Conservation (phyloP, 2,329 filamentous ascomycete genomes). For the Lasiodiplodia gonubiensis region DNA sequence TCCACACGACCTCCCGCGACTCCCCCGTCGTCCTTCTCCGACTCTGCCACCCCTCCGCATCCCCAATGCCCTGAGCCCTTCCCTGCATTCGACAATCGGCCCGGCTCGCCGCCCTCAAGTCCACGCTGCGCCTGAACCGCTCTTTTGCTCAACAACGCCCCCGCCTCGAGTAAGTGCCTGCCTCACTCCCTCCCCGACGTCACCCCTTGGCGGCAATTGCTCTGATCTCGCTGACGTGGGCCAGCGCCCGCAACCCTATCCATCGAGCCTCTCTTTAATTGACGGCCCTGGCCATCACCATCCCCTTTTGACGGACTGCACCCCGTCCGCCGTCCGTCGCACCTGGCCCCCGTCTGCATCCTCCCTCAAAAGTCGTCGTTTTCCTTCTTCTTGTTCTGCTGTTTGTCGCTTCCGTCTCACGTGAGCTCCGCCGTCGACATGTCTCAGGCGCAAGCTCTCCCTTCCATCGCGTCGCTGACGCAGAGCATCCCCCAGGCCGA, state of each 20-base stretch:
- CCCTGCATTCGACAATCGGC: conserved; percentile 22
- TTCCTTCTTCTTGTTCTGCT: not conserved
- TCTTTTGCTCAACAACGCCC: conserved; percentile 8
- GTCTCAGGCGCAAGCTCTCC: conserved; percentile 45
- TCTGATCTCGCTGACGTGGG: conserved; percentile 12
- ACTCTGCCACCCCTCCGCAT: conserved; percentile 7
- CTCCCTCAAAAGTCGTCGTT: not conserved
- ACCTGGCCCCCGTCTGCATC: too few species aligned
- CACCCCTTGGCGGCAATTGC: conserved; percentile 9
- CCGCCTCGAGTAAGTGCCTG: conserved; percentile 23
- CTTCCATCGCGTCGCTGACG: conserved; percentile 47
- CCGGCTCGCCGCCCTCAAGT: conserved; percentile 8
- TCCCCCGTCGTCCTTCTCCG: conserved; percentile 16
- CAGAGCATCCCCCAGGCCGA: conserved; percentile 39
- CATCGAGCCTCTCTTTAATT: conserved; percentile 15
- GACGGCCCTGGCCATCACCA: conserved; percentile 12
- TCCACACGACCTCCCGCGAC: conserved; percentile 31
- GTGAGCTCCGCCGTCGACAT: conserved; percentile 26
- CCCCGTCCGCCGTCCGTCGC: not conserved
- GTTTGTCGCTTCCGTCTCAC: conserved; percentile 17
- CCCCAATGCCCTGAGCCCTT: conserved; percentile 26
- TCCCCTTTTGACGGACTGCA: conserved; percentile 14
- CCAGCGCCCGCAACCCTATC: not conserved
- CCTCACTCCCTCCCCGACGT: conserved; percentile 9
- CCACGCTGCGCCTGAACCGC: conserved; percentile 17